These are phyloP conservation scores for Boletus rufocinnamomeus DNA, from an alignment of 768 basidiomycete genomes.

Conservation along the genomic window DNA sequence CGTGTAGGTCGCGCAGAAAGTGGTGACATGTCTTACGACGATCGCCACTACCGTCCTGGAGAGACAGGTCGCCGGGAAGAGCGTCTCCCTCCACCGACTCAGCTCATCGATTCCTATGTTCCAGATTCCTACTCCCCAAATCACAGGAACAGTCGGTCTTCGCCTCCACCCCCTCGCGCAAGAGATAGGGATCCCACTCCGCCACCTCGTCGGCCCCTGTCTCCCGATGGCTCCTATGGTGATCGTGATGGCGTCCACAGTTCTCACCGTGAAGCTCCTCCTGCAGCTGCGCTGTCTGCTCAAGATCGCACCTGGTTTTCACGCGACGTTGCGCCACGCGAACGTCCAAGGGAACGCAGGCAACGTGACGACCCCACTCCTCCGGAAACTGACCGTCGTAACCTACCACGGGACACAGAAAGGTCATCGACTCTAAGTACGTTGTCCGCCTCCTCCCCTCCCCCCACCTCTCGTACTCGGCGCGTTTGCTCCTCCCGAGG, in stretches of 20 bases:
- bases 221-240: conserved; percentile 23
- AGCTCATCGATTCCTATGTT: conserved; percentile 29
- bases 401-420: conserved; percentile 32
- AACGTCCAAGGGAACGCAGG: conserved; percentile 27
- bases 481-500: conserved; percentile 42
- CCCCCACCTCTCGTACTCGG: conserved; percentile 38
- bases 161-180: conserved; percentile 26
- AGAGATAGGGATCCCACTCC: conserved; percentile 28
- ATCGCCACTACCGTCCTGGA: conserved; percentile 66
- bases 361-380: conserved; percentile 28
- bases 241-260: conserved; percentile 24
- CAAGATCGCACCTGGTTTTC: conserved; percentile 32
- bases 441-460: conserved; percentile 47
- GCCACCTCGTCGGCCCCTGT: conserved; percentile 26
- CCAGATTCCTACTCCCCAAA: conserved; percentile 32
- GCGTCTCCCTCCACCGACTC: conserved; percentile 21
- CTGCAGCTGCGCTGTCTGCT: conserved; percentile 16
- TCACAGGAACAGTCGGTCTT: conserved; percentile 23
- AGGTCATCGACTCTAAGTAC: conserved; percentile 45
- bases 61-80: conserved; percentile 33
- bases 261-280: conserved; percentile 25
- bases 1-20: conserved; percentile 34
- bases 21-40: conserved; percentile 50
- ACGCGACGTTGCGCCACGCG: conserved; percentile 13
- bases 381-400: conserved; percentile 24